A percentile compares a stretch with the other conserved stretches of the same genome.
These are phyloP conservation scores for Mycena galopus DNA, from an alignment of 768 basidiomycete genomes.

Conservation along the genomic window DNA sequence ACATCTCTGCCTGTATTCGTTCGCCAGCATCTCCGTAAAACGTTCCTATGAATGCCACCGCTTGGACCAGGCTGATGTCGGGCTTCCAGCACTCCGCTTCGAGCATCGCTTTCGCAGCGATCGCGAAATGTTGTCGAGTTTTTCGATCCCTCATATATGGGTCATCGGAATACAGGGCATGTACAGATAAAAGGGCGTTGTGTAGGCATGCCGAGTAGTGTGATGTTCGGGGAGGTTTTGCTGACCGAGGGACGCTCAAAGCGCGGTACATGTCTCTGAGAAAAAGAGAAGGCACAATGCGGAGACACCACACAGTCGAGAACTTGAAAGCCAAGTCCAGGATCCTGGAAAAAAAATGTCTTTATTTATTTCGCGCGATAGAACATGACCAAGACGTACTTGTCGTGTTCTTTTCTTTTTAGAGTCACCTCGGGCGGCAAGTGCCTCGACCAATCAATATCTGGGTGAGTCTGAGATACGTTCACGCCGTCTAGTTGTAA, in stretches of 20 bases:
- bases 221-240: constrained; percentile 44
- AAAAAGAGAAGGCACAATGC: constrained; percentile 56
- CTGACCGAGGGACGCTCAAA: constrained; percentile 42
- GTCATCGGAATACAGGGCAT: constrained; percentile 38
- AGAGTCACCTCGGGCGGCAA: constrained; percentile 20
- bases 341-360: constrained; percentile 39
- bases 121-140: constrained; percentile 31
- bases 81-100: constrained; percentile 38
- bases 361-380: background rate
- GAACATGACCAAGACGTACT: constrained; percentile 17
- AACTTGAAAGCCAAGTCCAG: constrained; percentile 55
- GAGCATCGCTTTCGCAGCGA: constrained; percentile 29
- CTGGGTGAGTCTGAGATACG: background rate
- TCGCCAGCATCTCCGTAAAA: constrained; percentile 36
- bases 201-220: constrained; percentile 68
- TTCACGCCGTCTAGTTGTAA: constrained; percentile 30
- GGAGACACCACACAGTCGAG: constrained; percentile 54
- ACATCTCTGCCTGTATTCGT: constrained; percentile 35
- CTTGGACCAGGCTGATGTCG: constrained; percentile 39
- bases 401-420: constrained; percentile 35
- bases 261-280: constrained; percentile 57
- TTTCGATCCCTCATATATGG: constrained; percentile 32
- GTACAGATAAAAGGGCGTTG: constrained; percentile 56
- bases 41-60: constrained; percentile 36
- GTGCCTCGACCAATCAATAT: constrained; percentile 35